Evolutionary conservation across 202 grass and related monocot species (phyloP).

Genomic region (Zoysia matrella): DNA sequence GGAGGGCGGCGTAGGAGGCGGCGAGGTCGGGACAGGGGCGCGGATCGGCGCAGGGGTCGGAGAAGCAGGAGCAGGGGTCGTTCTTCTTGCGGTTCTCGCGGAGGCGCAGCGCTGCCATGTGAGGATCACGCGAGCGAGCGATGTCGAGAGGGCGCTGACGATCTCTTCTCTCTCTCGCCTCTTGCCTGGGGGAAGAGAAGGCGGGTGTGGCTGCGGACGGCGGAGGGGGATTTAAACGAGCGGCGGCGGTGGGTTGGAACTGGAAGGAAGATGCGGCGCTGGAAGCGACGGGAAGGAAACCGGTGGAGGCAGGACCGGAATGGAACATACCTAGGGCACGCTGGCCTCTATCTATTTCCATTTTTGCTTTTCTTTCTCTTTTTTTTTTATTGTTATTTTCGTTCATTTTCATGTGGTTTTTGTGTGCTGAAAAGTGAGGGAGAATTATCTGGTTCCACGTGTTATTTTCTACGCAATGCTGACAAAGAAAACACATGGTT

Average conservation of each 20-base stretch:
- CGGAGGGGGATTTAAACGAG: constrained; percentile 41
- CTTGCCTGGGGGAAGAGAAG: background rate
- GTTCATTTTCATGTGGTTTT: too few relatives aligned
- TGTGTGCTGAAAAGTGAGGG: too few relatives aligned
- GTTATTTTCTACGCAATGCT: too few relatives aligned
- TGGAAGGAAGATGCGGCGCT: constrained; percentile 32
- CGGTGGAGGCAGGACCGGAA: background rate
- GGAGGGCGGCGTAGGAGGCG: constrained; percentile 35
- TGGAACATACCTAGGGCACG: constrained; percentile 48
- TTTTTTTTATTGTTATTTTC: too few relatives aligned
- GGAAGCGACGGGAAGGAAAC: constrained; percentile 31
- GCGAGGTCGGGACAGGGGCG: constrained; percentile 30
- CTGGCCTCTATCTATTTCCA: background rate
- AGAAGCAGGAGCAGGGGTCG: constrained; percentile 44
- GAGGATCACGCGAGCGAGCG: constrained; percentile 23
- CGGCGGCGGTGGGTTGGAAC: constrained; percentile 16
- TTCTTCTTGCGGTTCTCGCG: constrained; percentile 44
- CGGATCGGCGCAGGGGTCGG: constrained; percentile 31
- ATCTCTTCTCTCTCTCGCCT: constrained; percentile 5
- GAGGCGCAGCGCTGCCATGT: constrained; percentile 63
- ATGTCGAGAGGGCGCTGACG: background rate
- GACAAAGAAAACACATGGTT: too few relatives aligned
- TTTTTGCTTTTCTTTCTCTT: constrained; percentile 8
- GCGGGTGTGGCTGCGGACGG: background rate
- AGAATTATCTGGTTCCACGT: too few relatives aligned